Evolutionary conservation across 1,139 yeast genomes (phyloP).

Genomic region (Williopsis jadinii): DNA sequence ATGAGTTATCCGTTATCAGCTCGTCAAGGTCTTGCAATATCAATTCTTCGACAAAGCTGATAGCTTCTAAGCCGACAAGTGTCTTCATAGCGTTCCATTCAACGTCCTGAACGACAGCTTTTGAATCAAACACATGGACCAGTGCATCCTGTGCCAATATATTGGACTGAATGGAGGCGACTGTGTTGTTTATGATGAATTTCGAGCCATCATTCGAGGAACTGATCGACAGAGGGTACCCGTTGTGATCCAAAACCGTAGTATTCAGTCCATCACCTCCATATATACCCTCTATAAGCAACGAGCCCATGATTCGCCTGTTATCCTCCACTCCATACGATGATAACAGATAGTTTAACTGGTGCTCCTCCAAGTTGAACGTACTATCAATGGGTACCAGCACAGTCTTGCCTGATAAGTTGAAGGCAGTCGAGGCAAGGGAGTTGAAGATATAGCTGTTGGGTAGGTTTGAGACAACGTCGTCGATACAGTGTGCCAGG

Average conservation of each 20-base stretch:
- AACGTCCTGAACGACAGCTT: constrained; percentile 31
- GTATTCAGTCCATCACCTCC: constrained; percentile 27
- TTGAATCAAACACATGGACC: constrained; percentile 45
- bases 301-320: constrained; percentile 27
- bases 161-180: constrained; percentile 31
- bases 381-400: constrained; percentile 40
- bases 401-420: constrained; percentile 22
- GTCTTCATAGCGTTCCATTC: constrained; percentile 66
- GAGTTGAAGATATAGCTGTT: constrained; percentile 4
- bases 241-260: constrained; percentile 18
- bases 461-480: constrained; percentile 22
- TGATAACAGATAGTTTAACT: constrained; percentile 37
- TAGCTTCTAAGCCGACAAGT: constrained; percentile 61
- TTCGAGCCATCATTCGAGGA: constrained; percentile 27
- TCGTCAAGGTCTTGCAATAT: constrained; percentile 51
- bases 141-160: constrained; percentile 52
- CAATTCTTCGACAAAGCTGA: constrained; percentile 64
- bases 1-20: constrained; percentile 47
- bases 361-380: constrained; percentile 36
- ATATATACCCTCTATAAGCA: constrained; percentile 27
- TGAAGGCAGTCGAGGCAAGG: not conserved
- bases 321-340: constrained; percentile 32
- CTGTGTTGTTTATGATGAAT: constrained; percentile 24
- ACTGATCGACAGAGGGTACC: constrained; percentile 13
- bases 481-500: constrained; percentile 37